phyloP scores from a whole-genome alignment of 176 grass and related monocot genomes.

The Zea luxurians region DNA sequence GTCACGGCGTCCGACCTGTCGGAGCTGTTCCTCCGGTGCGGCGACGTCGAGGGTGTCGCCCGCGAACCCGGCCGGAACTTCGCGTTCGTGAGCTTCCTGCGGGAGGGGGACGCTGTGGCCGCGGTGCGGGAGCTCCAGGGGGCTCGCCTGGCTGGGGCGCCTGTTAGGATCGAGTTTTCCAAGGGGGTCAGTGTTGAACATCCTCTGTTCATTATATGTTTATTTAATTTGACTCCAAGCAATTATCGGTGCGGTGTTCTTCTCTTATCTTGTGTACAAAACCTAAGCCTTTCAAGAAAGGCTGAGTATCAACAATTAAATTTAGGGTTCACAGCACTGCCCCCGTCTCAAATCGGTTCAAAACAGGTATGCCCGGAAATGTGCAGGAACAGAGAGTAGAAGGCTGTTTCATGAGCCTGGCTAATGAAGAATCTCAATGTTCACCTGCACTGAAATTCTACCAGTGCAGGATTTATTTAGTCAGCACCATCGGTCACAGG shows the following conservation, averaged over 20 bases:
- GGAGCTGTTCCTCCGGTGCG: conserved; percentile 67
- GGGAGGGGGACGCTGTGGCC: conserved; percentile 57
- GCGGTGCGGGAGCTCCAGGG: conserved; percentile 72
- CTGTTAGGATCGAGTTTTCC: conserved; percentile 94
- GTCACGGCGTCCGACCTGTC: conserved; percentile 55
- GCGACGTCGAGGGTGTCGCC: conserved; percentile 60
- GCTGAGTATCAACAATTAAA: background rate
- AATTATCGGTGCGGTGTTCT: conserved; percentile 12
- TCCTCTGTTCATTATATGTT: conserved; percentile 38
- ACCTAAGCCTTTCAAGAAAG: conserved; percentile 14
- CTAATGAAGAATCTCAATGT: conserved; percentile 6
- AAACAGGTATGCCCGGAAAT: conserved; percentile 21
- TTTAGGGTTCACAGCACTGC: conserved; percentile 19
- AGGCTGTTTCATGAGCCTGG: background rate
- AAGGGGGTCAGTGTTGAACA: conserved; percentile 96
- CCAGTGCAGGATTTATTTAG: conserved; percentile 17
- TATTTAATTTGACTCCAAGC: conserved; percentile 30
- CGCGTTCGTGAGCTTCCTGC: conserved; percentile 73
- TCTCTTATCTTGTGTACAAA: conserved; percentile 1
- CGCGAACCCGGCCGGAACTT: conserved; percentile 63
- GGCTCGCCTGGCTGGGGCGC: conserved; percentile 46
- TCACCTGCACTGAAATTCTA: conserved; percentile 5
- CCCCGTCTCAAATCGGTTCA: background rate
- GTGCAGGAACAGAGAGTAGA: background rate
- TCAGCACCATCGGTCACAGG: conserved; percentile 5